Evolutionary conservation across 139 green algal species (phyloP), one percentile per base, ranked within the genome.

Genomic region (Dunaliella primolecta): DNA sequence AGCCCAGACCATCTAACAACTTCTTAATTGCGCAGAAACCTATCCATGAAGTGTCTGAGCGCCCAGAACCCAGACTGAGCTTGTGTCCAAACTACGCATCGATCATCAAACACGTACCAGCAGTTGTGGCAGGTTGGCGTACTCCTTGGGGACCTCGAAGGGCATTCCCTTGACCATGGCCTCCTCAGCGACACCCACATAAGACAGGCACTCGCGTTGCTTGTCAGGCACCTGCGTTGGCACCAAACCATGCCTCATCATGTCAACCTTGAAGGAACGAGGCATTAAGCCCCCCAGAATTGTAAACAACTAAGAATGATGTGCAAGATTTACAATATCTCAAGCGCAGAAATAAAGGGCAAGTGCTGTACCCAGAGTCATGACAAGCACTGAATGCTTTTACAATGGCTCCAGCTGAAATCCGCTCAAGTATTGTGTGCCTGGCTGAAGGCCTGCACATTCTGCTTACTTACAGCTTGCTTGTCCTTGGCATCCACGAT

Each of bases 91-190:
- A n/a, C n/a, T n/a, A n/a, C n/a, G n/a, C n/a, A n/a, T n/a, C n/a
- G n/a, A n/a, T n/a, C n/a, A n/a, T n/a, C 46, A 64, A 7, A 64
- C n/a, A 38, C 89, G 15, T 57, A 95, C 94, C 94, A 98, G 96
- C 77, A 99, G 94, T 89, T 96, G 92, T 29, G 97, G 97, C 83
- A 97, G 89, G 85, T 93, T 88, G 2, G 86, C 88, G 83, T 99
- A 99, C 84, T 98, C 88, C 27, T 84, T 75, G 1, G 97, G 97
- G 36, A 99, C 94, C 79, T 94, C 72, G 78, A 97, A 99, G 80
- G 96, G 95, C 90, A 99, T 98, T 20, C 90, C 93, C 84, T 94
- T 92, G 29, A 99, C 94, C 96, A 99, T 98, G 37, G 93, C 90
- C 90, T 98, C 94, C 90, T 99, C 95, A n/a, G 98, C 91, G 1